Conservation (phyloP, 495 filamentous ascomycete genomes). For the Hypoxylon intermedium region DNA sequence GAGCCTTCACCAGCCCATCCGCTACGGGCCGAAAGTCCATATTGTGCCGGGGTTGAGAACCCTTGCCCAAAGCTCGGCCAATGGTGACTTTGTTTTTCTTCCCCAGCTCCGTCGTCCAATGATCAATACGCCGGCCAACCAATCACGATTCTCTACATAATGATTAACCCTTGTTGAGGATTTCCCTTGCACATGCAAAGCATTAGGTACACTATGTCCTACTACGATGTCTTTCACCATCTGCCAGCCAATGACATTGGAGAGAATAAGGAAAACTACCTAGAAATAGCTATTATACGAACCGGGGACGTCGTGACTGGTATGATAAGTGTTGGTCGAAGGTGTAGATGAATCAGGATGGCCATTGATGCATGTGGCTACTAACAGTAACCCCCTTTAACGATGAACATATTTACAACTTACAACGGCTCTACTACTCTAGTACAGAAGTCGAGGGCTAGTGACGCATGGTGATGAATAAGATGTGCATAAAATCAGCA, state of each 20-base stretch:
- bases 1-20: slow-evolving; percentile 12
- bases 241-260: slow-evolving; percentile 15
- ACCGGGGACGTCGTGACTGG: slow-evolving; percentile 11
- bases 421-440: too few relatives aligned
- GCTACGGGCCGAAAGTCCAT: slow-evolving; percentile 44
- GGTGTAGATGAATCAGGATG: slow-evolving; percentile 6
- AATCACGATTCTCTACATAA: slow-evolving; percentile 11
- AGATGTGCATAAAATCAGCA: background rate
- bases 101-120: slow-evolving; percentile 31
- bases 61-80: slow-evolving; percentile 22
- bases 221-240: background rate
- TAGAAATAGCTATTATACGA: slow-evolving; percentile 11
- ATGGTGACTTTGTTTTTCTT: slow-evolving; percentile 17
- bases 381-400: too few relatives aligned
- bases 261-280: slow-evolving; percentile 1
- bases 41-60: slow-evolving; percentile 35
- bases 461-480: too few relatives aligned
- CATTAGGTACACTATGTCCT: slow-evolving; percentile 24
- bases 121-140: slow-evolving; percentile 27
- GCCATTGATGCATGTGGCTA: background rate
- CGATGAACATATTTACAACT: too few relatives aligned
- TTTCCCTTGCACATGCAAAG: slow-evolving; percentile 39
- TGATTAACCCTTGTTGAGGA: slow-evolving; percentile 19
- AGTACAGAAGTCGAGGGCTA: too few relatives aligned
- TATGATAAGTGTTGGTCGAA: slow-evolving; percentile 1